A percentile compares a stretch with the other conserved stretches of the same genome.
These are phyloP conservation scores for Neoarthrinium moseri DNA, from an alignment of 2,329 filamentous ascomycete genomes.

Conservation along the genomic window DNA sequence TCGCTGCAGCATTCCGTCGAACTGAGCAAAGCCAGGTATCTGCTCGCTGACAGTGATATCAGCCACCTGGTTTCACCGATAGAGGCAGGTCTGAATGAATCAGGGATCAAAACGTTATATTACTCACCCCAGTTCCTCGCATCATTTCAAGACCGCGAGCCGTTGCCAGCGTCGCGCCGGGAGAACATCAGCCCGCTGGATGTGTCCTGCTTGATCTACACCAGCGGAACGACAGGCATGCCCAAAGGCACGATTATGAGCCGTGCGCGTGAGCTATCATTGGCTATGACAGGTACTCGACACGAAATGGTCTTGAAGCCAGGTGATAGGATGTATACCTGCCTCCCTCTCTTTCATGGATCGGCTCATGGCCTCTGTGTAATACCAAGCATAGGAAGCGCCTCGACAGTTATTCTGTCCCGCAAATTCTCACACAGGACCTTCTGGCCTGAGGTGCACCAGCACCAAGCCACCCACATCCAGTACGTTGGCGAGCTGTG, in stretches of 20 bases:
- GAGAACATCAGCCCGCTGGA: constrained; percentile 46
- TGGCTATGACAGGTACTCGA: constrained; percentile 14
- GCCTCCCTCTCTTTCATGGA: constrained; percentile 76
- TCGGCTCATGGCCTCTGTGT: constrained; percentile 61
- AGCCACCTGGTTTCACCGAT: constrained; percentile 56
- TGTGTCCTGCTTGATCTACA: constrained; percentile 66
- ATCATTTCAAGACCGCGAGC: constrained; percentile 39
- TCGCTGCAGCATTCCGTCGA: constrained; percentile 64
- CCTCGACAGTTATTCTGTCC: constrained; percentile 57
- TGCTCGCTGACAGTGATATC: constrained; percentile 57
- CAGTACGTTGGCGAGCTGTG: constrained; percentile 78
- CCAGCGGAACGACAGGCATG: constrained; percentile 72
- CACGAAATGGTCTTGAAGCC: constrained; percentile 16
- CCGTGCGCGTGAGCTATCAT: constrained; percentile 31
- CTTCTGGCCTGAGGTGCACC: constrained; percentile 72
- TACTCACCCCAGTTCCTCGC: constrained; percentile 45
- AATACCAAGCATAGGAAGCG: constrained; percentile 44
- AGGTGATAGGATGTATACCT: constrained; percentile 67
- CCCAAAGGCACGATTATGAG: constrained; percentile 68
- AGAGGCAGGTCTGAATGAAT: constrained; percentile 51
- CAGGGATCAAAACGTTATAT: constrained; percentile 54
- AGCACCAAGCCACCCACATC: constrained; percentile 64
- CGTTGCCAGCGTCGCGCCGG: constrained; percentile 55
- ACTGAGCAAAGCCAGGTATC: constrained; percentile 51
- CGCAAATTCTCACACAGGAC: constrained; percentile 65